phyloP scores from a whole-genome alignment of 352 stramenopile genomes.

The Globisporangium sylvaticum region DNA sequence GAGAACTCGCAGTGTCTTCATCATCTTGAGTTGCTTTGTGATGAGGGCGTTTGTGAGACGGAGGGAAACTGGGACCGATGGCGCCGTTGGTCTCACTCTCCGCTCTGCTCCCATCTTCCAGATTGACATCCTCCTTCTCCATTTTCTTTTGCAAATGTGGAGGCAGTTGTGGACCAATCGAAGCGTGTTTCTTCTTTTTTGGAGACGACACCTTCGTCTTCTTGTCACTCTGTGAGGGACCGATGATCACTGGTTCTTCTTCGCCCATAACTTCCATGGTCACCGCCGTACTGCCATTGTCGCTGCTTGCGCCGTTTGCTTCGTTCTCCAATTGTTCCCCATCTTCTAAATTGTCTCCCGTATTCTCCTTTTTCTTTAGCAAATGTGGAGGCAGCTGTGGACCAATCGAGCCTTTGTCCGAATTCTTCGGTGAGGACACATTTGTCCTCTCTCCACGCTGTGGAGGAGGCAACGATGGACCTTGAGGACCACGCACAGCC shows the following conservation, averaged over 20 bases:
- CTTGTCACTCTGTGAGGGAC: neutral
- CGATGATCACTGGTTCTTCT: too few species aligned
- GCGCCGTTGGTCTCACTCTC: neutral
- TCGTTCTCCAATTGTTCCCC: too few species aligned
- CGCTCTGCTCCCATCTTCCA: neutral
- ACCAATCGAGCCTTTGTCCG: neutral
- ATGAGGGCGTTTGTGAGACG: conserved; percentile 6
- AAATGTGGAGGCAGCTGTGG: neutral
- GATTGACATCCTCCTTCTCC: conserved; percentile 1
- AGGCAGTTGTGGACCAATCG: conserved; percentile 63
- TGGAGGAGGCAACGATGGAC: conserved; percentile 8
- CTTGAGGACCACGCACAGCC: conserved; percentile 11
- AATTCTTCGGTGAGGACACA: neutral
- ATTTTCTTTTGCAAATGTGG: conserved; percentile 22
- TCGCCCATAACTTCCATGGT: too few species aligned
- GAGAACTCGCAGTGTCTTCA: neutral
- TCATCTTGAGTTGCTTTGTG: neutral
- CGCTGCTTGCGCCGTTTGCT: too few species aligned
- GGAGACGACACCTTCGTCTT: neutral
- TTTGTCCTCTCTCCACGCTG: neutral
- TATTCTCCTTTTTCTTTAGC: too few species aligned
- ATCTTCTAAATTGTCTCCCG: too few species aligned
- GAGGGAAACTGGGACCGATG: conserved; percentile 12
- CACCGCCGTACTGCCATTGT: too few species aligned
- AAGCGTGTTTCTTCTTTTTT: conserved; percentile 5